Evolutionary conservation across 441 rosid genomes (phyloP).

Genomic region (Pelargonium myrrhifolium): DNA sequence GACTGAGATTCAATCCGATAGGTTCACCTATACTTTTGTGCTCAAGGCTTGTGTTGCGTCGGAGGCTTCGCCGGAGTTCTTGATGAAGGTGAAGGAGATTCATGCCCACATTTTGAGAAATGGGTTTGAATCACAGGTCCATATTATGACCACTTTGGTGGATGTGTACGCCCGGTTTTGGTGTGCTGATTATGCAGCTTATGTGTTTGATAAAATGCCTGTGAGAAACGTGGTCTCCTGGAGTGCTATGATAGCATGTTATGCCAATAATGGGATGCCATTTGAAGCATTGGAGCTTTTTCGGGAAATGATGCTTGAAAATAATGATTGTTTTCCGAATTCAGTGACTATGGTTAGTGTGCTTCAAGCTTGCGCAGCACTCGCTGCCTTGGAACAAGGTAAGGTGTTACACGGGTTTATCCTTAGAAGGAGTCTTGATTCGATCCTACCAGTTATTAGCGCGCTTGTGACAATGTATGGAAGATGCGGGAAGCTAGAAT

Average conservation of each 20-base stretch:
- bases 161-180: conserved; percentile 82
- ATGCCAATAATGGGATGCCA: conserved; percentile 47
- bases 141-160: conserved; percentile 78
- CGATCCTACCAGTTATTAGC: conserved; percentile 53
- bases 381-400: conserved; percentile 66
- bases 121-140: conserved; percentile 52
- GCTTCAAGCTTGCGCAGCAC: conserved; percentile 64
- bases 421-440: conserved; percentile 58
- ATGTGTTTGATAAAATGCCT: conserved; percentile 40
- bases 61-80: conserved; percentile 30
- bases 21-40: conserved; percentile 72
- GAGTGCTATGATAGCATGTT: conserved; percentile 71
- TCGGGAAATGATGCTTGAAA: conserved; percentile 40
- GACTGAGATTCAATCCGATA: conserved; percentile 47
- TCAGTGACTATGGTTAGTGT: conserved; percentile 70
- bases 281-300: conserved; percentile 58
- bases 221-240: conserved; percentile 58
- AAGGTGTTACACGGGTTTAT: conserved; percentile 54
- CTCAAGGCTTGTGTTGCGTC: conserved; percentile 79
- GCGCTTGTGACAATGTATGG: conserved; percentile 63
- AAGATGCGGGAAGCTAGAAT: conserved; percentile 52
- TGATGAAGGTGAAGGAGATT: conserved; percentile 65
- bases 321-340: conserved; percentile 36
- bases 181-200: conserved; percentile 46
- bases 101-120: conserved; percentile 59